Evolutionary conservation across 2,329 filamentous ascomycete species (phyloP).

Genomic region (Pseudogymnoascus sp.): DNA sequence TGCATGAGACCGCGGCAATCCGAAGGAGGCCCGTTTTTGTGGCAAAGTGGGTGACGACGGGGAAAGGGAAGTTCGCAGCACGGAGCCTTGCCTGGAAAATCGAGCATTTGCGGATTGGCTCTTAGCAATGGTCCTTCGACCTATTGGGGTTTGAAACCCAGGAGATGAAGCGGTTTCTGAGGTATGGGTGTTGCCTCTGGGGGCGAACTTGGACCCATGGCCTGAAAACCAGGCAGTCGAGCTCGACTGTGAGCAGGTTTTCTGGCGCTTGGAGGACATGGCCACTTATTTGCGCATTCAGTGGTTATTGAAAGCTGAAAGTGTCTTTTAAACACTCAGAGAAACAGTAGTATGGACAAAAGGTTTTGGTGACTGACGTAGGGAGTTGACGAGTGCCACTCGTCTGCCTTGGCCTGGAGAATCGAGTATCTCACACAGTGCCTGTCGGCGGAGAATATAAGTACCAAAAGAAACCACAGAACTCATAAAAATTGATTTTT

Average conservation of each 20-base stretch:
- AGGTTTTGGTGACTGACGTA: not conserved
- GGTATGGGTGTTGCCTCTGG: not conserved
- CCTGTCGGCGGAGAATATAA: not conserved
- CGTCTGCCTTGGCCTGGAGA: not conserved
- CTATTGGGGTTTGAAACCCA: not conserved
- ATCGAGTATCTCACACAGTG: not conserved
- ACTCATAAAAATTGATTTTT: not conserved
- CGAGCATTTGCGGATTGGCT: not conserved
- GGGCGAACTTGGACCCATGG: not conserved
- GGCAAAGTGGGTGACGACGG: slow-evolving; percentile 19
- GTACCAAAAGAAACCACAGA: not conserved
- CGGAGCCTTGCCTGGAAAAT: slow-evolving; percentile 20
- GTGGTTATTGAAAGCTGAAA: not conserved
- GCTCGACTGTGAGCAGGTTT: not conserved
- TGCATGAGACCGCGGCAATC: slow-evolving; percentile 13
- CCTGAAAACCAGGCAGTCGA: not conserved
- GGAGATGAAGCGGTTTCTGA: not conserved
- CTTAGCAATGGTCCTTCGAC: not conserved
- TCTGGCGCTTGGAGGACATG: slow-evolving; percentile 4
- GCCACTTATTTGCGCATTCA: not conserved
- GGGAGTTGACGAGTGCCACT: not conserved
- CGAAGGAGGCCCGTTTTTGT: slow-evolving; percentile 19
- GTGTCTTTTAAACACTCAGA: not conserved
- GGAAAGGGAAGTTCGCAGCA: slow-evolving; percentile 13
- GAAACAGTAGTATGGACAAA: no score